Base-by-base conservation (phyloP, 2,329 filamentous ascomycete species). In the Epichloe gansuensis region DNA sequence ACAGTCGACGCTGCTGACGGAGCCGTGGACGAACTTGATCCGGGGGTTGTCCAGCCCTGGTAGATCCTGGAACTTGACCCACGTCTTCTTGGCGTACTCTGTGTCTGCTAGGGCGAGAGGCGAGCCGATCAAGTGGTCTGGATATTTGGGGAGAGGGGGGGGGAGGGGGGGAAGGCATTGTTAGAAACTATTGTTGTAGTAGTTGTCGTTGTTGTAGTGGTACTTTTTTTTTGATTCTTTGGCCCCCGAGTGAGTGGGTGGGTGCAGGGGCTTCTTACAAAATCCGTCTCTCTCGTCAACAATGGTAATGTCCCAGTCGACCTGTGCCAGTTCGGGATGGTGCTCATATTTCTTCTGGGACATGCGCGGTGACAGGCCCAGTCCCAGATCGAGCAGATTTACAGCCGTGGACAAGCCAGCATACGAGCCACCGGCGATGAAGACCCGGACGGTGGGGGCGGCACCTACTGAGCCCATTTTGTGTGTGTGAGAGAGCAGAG, bases 261-360 rank as follows among this genome's bases (percentile, higher is more conserved):
- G 9, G 27, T 31, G 27, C 27, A 8, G 27, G 8, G 7, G 23
- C 23, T 50, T 34, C 82, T 59, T 71, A 89, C 85, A 89, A 64
- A 81, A 89, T n/a, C 87, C 87, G 71, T 90, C 86, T n/a, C 84
- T 73, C 65, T 89, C 84, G 60, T 90, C 85, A 25, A 87, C 80
- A 23, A 90, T 75, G 23, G 84, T 89, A 49, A 90, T 81, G 39
- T 88, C 76, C 13, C 87, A 66, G 1, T 78, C 73, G 44, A 84
- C 71, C 25, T 70, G 72, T 44, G 71, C 69, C 21, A 71, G 62
- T 34, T 68, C 61, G 56, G 68, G 57, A 59, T 73, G 58, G 61
- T 75, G 68, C 43, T 55, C 53, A 51, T 71, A 71, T n/a, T 60
- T 60, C 36, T 64, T 58, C 21, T 60, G 63, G 47, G 63, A 63